A percentile compares a stretch with the other conserved stretches of the same genome.
Conservation (phyloP, 139 green algal species). For the Zygnema cylindricum region DNA sequence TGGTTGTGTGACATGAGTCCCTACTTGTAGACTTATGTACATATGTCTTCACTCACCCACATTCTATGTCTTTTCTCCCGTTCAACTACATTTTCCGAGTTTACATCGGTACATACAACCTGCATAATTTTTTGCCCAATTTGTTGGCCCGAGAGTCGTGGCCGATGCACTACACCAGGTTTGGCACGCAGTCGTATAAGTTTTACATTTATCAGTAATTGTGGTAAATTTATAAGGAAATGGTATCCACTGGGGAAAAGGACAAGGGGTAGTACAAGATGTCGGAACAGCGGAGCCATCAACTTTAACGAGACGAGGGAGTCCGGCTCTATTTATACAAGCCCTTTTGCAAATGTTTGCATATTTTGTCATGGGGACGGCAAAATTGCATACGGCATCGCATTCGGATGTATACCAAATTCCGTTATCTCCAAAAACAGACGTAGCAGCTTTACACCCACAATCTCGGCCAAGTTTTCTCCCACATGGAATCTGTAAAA, state of each 20-base stretch:
- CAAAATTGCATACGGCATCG: conserved; percentile 52
- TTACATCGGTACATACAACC: neutral
- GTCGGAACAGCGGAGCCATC: neutral
- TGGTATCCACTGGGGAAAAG: neutral
- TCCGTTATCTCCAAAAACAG: conserved; percentile 34
- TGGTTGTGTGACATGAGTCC: too few species aligned
- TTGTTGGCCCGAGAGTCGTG: neutral
- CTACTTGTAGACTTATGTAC: too few species aligned
- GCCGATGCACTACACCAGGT: neutral
- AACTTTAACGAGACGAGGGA: neutral
- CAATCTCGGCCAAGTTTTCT: neutral
- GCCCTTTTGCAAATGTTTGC: conserved; percentile 21
- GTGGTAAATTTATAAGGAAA: neutral
- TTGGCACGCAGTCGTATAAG: neutral
- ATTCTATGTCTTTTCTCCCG: too few species aligned
- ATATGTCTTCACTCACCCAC: too few species aligned
- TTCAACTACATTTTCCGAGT: conserved; percentile 22
- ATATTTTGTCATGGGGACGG: neutral
- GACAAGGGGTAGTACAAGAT: neutral
- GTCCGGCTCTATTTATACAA: neutral
- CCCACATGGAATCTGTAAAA: conserved; percentile 36
- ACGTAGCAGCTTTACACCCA: conserved; percentile 10
- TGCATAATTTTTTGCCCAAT: neutral
- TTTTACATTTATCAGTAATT: neutral
- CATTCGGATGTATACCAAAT: conserved; percentile 40